Conservation (phyloP, 257 asterid species). For the Rehmannia glutinosa region DNA sequence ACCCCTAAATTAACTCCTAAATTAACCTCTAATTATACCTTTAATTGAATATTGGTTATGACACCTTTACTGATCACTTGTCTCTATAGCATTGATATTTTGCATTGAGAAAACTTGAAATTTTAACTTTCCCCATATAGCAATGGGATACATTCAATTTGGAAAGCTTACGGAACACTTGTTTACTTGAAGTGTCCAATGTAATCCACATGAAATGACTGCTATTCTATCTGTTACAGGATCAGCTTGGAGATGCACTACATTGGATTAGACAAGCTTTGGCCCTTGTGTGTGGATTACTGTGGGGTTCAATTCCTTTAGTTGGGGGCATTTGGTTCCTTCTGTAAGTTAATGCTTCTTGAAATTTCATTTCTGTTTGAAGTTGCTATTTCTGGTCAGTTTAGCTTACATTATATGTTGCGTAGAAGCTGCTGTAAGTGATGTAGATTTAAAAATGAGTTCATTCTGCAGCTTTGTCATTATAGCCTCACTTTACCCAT, state of each 20-base stretch:
- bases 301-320: conserved; percentile 95
- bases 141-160: neutral
- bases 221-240: conserved; percentile 46
- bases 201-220: conserved; percentile 1
- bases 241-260: conserved; percentile 84
- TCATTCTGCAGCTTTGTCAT: neutral
- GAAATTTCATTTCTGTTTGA: conserved; percentile 3
- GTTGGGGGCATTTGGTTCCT: conserved; percentile 90
- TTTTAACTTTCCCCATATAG: neutral
- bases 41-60: too few relatives aligned
- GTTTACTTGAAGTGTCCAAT: neutral
- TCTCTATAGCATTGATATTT: neutral
- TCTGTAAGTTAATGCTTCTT: conserved; percentile 47
- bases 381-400: neutral
- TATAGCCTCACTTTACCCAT: neutral
- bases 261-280: conserved; percentile 96
- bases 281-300: conserved; percentile 68
- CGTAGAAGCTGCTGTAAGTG: neutral
- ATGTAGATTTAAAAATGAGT: neutral
- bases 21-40: too few relatives aligned
- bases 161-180: neutral
- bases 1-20: too few relatives aligned
- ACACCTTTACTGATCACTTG: too few relatives aligned
- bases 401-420: neutral
- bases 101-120: neutral